phyloP scores from a whole-genome alignment of 2,329 filamentous ascomycete genomes.

The Aureobasidium lini region DNA sequence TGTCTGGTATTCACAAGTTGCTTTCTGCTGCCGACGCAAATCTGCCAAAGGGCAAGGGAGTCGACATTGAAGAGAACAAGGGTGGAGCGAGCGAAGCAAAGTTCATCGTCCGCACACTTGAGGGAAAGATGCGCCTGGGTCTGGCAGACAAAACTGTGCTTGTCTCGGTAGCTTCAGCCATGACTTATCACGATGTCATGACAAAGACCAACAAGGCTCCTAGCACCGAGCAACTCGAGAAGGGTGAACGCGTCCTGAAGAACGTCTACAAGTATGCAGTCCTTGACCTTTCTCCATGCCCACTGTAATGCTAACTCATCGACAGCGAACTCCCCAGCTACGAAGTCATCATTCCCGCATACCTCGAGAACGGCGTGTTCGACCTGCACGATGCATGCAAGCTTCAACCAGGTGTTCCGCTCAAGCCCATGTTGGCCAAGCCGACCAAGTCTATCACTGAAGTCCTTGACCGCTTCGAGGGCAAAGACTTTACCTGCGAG shows the following conservation, averaged over 20 bases:
- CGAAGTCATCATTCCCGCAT: conserved; percentile 85
- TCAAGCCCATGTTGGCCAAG: conserved; percentile 98
- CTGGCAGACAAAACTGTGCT: conserved; percentile 89
- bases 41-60: conserved; percentile 55
- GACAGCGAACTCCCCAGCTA: conserved; percentile 74
- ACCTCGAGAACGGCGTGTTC: conserved; percentile 79
- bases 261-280: conserved; percentile 61
- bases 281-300: background rate
- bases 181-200: conserved; percentile 76
- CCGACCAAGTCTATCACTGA: conserved; percentile 98
- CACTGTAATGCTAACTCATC: background rate
- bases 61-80: conserved; percentile 88
- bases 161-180: conserved; percentile 80
- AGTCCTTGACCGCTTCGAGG: conserved; percentile 91
- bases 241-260: conserved; percentile 81
- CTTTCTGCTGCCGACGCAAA: conserved; percentile 81
- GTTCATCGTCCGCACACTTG: conserved; percentile 83
- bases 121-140: conserved; percentile 87
- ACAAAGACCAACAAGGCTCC: conserved; percentile 59
- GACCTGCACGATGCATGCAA: conserved; percentile 80
- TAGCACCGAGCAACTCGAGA: conserved; percentile 67
- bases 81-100: conserved; percentile 93
- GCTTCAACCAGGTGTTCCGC: conserved; percentile 81
- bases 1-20: conserved; percentile 91
- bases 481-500: conserved; percentile 93